Evolutionary conservation across 2,329 filamentous ascomycete genomes (phyloP), one percentile per base, ranked within the genome.

Genomic region (Fusarium goolgardi): DNA sequence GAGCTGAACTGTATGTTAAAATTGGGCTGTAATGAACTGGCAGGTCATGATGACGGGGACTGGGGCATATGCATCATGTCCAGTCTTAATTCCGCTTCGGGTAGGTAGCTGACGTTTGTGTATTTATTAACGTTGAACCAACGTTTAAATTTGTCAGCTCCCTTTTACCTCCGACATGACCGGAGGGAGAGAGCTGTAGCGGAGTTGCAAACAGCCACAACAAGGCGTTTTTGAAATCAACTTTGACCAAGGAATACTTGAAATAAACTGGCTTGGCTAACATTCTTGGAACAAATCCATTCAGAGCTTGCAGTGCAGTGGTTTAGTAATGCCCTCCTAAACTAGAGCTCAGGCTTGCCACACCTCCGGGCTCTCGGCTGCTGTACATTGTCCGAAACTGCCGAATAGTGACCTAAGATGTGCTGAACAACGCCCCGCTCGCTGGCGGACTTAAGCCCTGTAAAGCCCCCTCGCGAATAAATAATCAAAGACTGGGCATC

Each of bases 381-480:
- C 46, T 59, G 40, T 46, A n/a, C 39, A 51, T 60, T 49, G 63
- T 62, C 71, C 71, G 71, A 72, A 35, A 29, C 32, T 55, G 49
- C 71, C 70, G 68, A 64, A 53, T 57, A 35, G 43, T 45, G 43
- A 31, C 25, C 23, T 29, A 44, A 45, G 34, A 29, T 32, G 16
- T 18, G 32, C n/a, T 20, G 43, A 23, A 21, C 27, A 45, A 46
- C 44, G 55, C 60, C 69, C 71, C 66, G 60, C 63, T 60, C 37
- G 43, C 46, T 37, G 53, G 61, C 71, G 71, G 71, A 72, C 66
- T 72, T 72, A 66, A 59, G 32, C 20, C 50, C 37, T 41, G 52
- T 59, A 73, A 71, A 72, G 59, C 64, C 68, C 64, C 68, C 71
- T 70, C 71, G 35, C 37, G 49, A 27, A 37, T 52, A 37, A 47